Evolutionary conservation across 139 green algal species (phyloP).

Genomic region (Chlamydomonas applanata): DNA sequence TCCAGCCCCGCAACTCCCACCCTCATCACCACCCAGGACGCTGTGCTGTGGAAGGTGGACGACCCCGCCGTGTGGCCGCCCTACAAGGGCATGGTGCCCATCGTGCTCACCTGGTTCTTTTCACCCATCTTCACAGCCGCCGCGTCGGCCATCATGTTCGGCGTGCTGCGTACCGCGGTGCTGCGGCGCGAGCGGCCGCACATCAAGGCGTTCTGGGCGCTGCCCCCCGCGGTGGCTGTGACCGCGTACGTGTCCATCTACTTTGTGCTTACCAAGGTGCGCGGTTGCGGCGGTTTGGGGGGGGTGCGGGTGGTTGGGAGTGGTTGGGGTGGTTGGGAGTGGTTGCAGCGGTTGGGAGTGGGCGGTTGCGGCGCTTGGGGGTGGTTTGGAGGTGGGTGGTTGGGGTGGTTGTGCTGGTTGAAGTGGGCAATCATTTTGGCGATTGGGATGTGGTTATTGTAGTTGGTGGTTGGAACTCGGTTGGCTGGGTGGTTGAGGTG

Average conservation of each 20-base stretch:
- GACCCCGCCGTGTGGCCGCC: conserved; percentile 32
- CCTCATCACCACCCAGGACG: conserved; percentile 6
- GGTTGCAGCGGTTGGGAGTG: not conserved
- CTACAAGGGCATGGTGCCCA: conserved; percentile 37
- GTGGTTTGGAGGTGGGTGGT: too few relatives aligned
- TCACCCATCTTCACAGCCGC: conserved; percentile 51
- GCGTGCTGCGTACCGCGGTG: conserved; percentile 22
- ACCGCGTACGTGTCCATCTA: not conserved
- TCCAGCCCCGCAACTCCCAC: too few relatives aligned
- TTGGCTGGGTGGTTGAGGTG: too few relatives aligned
- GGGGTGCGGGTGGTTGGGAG: too few relatives aligned
- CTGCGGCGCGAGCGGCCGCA: conserved; percentile 45
- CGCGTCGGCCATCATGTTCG: conserved; percentile 37
- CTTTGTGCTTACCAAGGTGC: conserved; percentile 49
- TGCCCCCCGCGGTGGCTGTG: conserved; percentile 13
- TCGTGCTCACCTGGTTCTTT: conserved; percentile 65
- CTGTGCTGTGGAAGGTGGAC: conserved; percentile 16
- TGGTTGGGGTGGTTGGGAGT: too few relatives aligned
- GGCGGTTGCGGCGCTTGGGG: too few relatives aligned
- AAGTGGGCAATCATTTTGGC: too few relatives aligned
- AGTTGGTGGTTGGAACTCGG: too few relatives aligned
- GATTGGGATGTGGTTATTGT: too few relatives aligned
- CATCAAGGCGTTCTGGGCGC: conserved; percentile 18
- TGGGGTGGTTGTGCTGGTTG: too few relatives aligned
- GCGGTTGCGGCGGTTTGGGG: too few relatives aligned